Base-by-base conservation (phyloP, 345 rosid species). In the Conringia planisiliqua region DNA sequence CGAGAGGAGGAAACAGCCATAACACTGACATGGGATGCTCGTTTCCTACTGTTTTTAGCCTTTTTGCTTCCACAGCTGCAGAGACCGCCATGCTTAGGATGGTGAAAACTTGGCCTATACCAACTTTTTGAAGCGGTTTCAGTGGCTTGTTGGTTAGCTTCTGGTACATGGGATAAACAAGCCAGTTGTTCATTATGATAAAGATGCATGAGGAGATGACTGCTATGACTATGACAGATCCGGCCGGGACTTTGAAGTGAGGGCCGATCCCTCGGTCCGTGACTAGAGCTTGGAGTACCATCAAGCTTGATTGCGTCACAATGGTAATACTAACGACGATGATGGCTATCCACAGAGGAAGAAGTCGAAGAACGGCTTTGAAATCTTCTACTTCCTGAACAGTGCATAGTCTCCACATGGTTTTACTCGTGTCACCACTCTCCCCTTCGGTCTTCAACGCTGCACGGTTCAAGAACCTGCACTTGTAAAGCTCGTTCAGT, bases 371-470 rank as follows among this genome's bases (percentile, higher is more conserved):
- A 7, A 90, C 38, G 10, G 71, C 44, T 72, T 90, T 90, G 8
- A 86, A 78, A 76, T 88, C 86, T 69, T 86, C 96, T 36, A 86
- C 93, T 78, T 88, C 86, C 24, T 74, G 57, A 3, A 66, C 72
- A 4, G 85, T 57, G 70, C 88, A 83, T 24, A 88, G 57, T 58
- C 83, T 85, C 90, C 91, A 85, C 3, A 61, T 75, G 55, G 55
- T 85, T 14, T 71, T 57, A 11, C 70, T 36, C 5, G 81, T 62
- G 22, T 71, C 79, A 4, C 22, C 17, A 54, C 17, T 26, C 33
- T 83, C 84, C 0, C 68, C 85, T 63, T 84, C 80, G 2, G 71
- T 78, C 58, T 74, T 79, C 43, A 85, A 16, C 0, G 88, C 86
- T 63, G 74, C 61, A 30, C 70, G 62, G 33, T 73, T 78, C 39